These are phyloP conservation scores for Sporothrix luriei DNA, from an alignment of 2,329 filamentous ascomycete species.

Conservation along the genomic window DNA sequence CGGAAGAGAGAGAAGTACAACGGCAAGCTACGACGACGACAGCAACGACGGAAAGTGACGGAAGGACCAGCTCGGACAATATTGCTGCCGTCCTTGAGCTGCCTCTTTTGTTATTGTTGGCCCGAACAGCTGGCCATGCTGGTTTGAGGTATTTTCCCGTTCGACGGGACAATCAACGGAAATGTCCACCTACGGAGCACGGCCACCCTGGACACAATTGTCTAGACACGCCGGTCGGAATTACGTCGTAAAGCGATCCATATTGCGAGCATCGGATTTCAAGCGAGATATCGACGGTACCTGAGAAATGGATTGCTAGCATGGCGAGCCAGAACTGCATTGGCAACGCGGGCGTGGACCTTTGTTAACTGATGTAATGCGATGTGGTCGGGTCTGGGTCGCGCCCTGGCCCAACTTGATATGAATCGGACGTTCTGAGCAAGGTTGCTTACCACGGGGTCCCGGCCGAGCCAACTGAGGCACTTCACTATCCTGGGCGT, in stretches of 20 bases:
- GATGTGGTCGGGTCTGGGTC: neutral
- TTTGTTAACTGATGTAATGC: constrained; percentile 15
- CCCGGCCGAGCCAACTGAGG: neutral
- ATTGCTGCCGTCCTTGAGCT: neutral
- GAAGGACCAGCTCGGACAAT: neutral
- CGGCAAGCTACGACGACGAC: neutral
- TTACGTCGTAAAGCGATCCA: constrained; percentile 2
- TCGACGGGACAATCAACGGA: constrained; percentile 6
- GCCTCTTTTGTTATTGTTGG: neutral
- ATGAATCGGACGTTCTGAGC: constrained; percentile 7
- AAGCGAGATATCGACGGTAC: neutral
- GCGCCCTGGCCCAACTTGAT: neutral
- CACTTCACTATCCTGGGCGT: no score
- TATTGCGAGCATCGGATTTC: neutral
- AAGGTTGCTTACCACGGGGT: neutral
- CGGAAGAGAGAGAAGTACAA: neutral
- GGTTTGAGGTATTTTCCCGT: no score
- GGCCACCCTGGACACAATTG: neutral
- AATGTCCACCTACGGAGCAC: neutral
- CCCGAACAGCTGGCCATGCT: neutral
- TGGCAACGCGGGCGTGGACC: neutral
- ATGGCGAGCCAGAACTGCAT: no score
- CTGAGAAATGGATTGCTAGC: no score
- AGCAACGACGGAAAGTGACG: neutral
- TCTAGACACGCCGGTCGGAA: neutral